These are phyloP conservation scores for Suillus fuscotomentosus DNA, from an alignment of 768 basidiomycete genomes.

Conservation along the genomic window DNA sequence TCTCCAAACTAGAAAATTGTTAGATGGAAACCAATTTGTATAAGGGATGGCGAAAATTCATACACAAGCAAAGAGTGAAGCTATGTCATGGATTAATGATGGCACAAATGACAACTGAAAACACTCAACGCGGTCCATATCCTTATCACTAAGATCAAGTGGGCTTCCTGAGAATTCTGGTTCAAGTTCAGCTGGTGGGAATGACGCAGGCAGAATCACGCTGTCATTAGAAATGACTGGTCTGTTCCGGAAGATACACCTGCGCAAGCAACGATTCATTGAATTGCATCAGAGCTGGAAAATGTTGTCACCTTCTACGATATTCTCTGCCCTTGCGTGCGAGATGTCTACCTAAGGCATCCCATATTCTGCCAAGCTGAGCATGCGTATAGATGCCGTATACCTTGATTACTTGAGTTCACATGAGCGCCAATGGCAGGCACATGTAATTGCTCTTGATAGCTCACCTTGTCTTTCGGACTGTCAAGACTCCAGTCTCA, in stretches of 20 bases:
- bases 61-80: conserved; percentile 62
- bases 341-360: conserved; percentile 41
- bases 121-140: conserved; percentile 44
- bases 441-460: not conserved
- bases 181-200: conserved; percentile 38
- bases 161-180: conserved; percentile 15
- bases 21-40: conserved; percentile 21
- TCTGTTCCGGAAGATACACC: conserved; percentile 44
- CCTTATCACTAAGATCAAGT: conserved; percentile 41
- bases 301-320: conserved; percentile 38
- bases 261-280: conserved; percentile 17
- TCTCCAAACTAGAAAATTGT: conserved; percentile 43
- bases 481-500: conserved; percentile 21
- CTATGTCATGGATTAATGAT: conserved; percentile 26
- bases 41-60: conserved; percentile 14
- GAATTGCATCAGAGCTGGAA: not conserved
- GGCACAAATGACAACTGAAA: not conserved
- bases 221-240: conserved; percentile 35
- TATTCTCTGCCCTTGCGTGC: conserved; percentile 51
- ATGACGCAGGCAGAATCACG: conserved; percentile 51
- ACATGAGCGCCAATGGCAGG: not conserved
- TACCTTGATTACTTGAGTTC: conserved; percentile 40
- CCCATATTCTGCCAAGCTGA: conserved; percentile 49
- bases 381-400: conserved; percentile 52
- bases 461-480: conserved; percentile 37